Conservation (phyloP, 371 early-diverging fungal genomes). For the Blyttiomyces sp. region DNA sequence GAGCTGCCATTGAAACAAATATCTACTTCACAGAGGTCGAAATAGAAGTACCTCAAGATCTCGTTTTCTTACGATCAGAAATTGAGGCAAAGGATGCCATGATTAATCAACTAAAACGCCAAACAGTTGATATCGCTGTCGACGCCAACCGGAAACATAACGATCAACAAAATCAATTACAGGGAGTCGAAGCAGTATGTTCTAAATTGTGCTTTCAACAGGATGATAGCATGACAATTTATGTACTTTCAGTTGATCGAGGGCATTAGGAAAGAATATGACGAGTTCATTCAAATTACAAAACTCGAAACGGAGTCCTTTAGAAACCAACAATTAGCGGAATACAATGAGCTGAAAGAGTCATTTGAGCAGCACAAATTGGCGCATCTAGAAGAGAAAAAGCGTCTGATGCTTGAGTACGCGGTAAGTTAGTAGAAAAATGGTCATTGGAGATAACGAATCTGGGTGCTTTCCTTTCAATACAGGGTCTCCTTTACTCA, state of each 20-base stretch:
- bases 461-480: not conserved
- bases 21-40: conserved; percentile 11
- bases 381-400: conserved; percentile 48
- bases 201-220: no score
- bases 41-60: conserved; percentile 22
- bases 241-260: conserved; percentile 49
- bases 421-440: conserved; percentile 19
- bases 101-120: conserved; percentile 25
- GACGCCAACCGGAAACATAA: conserved; percentile 49
- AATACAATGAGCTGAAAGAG: conserved; percentile 42
- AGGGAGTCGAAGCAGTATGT: conserved; percentile 52
- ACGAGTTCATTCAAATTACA: conserved; percentile 53
- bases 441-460: no score
- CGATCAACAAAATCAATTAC: conserved; percentile 54
- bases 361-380: conserved; percentile 43
- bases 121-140: conserved; percentile 44
- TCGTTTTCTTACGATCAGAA: conserved; percentile 20
- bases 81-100: conserved; percentile 27
- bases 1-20: no score
- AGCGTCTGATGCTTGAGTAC: conserved; percentile 44
- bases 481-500: conserved; percentile 40
- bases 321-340: conserved; percentile 31
- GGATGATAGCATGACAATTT: no score
- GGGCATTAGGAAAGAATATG: conserved; percentile 52
- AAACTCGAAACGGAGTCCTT: conserved; percentile 51